Evolutionary conservation across 805 yeast species (phyloP).

Genomic region (Hemisphaericaspora nanyangensis): DNA sequence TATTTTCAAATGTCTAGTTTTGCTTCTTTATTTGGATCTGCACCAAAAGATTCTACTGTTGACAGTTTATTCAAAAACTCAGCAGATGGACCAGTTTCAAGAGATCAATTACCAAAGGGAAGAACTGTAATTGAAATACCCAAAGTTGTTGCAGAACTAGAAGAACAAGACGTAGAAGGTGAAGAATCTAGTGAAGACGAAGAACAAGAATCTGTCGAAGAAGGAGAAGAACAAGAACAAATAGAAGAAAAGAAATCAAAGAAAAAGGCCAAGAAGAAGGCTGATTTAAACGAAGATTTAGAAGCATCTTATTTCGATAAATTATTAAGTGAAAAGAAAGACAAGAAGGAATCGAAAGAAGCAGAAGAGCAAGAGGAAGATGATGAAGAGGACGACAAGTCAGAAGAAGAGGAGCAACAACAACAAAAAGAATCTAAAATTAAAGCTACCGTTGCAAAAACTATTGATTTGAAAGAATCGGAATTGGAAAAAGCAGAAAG

Average conservation of each 20-base stretch:
- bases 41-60: slow-evolving; percentile 25
- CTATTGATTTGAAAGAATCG: slow-evolving; percentile 57
- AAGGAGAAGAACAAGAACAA: slow-evolving; percentile 7
- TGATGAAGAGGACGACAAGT: slow-evolving; percentile 7
- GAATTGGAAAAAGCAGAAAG: slow-evolving; percentile 80
- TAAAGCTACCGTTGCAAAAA: slow-evolving; percentile 36
- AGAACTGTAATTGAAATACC: slow-evolving; percentile 18
- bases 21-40: slow-evolving; percentile 29
- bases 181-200: slow-evolving; percentile 15
- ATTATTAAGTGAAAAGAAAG: slow-evolving; percentile 36
- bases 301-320: slow-evolving; percentile 54
- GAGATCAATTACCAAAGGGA: slow-evolving; percentile 19
- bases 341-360: slow-evolving; percentile 15
- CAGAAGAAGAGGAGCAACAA: slow-evolving; percentile 9
- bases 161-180: slow-evolving; percentile 15
- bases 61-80: slow-evolving; percentile 26
- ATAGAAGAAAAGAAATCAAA: slow-evolving; percentile 25
- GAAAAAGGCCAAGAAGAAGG: slow-evolving; percentile 11
- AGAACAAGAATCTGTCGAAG: slow-evolving; percentile 6
- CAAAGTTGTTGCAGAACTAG: slow-evolving; percentile 14
- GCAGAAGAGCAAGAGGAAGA: slow-evolving; percentile 13
- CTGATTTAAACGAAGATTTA: slow-evolving; percentile 45
- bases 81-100: slow-evolving; percentile 47
- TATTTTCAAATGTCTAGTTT: slow-evolving; percentile 40
- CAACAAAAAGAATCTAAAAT: slow-evolving; percentile 7